phyloP scores from a whole-genome alignment of 164 flowering plant species.

The Dillenia suffruticosa region DNA sequence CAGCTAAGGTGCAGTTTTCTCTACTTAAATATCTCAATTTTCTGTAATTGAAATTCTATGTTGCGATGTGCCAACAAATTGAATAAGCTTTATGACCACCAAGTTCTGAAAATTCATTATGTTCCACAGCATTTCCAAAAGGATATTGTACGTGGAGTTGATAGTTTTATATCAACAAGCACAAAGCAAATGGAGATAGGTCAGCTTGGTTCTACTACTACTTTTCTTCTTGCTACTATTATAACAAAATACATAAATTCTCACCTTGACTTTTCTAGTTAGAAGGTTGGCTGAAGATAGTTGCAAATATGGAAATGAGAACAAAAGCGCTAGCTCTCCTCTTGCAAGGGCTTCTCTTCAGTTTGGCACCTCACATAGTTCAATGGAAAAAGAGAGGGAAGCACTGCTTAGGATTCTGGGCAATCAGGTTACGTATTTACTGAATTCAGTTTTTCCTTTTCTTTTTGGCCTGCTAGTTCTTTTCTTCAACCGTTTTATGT shows the following conservation, averaged over 20 bases:
- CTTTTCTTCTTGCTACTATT: not conserved
- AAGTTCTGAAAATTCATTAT: conserved; percentile 7
- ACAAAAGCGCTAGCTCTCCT: conserved; percentile 26
- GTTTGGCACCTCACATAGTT: conserved; percentile 56
- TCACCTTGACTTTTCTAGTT: conserved; percentile 21
- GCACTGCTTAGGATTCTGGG: conserved; percentile 40
- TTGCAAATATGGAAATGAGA: conserved; percentile 59
- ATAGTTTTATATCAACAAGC: conserved; percentile 51
- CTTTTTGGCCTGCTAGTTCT: not conserved
- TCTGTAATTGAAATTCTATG: not conserved
- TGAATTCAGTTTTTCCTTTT: not conserved
- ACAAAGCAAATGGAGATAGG: conserved; percentile 77
- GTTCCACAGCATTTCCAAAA: conserved; percentile 72
- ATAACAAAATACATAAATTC: conserved; percentile 5
- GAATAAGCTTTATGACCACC: not conserved
- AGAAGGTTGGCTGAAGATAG: conserved; percentile 68
- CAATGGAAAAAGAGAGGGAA: conserved; percentile 60
- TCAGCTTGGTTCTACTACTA: conserved; percentile 16
- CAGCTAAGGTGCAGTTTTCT: conserved; percentile 57
- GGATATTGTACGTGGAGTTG: conserved; percentile 84
- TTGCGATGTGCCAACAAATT: not conserved
- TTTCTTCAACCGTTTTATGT: not conserved
- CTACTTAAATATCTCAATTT: not conserved
- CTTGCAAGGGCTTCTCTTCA: conserved; percentile 51
- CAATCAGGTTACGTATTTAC: conserved; percentile 43